Conservation (phyloP, 2,329 filamentous ascomycete genomes). For the Mycosphaerelloides madeirae region DNA sequence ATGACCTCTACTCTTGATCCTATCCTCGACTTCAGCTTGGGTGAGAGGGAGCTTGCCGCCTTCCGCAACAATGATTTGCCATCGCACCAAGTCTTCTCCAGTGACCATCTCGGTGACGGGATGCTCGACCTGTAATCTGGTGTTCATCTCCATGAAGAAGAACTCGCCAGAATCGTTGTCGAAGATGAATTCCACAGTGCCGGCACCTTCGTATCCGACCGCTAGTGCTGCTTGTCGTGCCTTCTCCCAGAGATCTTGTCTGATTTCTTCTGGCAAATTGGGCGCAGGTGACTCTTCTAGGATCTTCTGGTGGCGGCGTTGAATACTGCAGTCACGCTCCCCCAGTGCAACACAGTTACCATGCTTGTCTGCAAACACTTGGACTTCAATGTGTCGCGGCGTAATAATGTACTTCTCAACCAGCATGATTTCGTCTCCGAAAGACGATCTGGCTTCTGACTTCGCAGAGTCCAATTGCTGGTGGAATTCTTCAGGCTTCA, state of each 20-base stretch:
- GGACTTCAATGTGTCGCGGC: conserved; percentile 62
- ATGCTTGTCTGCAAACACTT: conserved; percentile 62
- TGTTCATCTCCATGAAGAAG: conserved; percentile 71
- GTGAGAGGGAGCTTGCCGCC: conserved; percentile 62
- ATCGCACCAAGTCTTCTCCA: conserved; percentile 77
- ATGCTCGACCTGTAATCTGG: conserved; percentile 91
- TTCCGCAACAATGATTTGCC: conserved; percentile 86
- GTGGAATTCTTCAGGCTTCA: conserved; percentile 53
- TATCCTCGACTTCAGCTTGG: conserved; percentile 60
- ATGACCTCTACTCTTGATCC: conserved; percentile 71
- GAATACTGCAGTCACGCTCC: conserved; percentile 63
- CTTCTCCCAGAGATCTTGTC: conserved; percentile 62
- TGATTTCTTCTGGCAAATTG: conserved; percentile 54
- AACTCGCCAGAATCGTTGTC: conserved; percentile 62
- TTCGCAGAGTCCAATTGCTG: conserved; percentile 60
- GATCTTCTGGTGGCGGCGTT: conserved; percentile 62
- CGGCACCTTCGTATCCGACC: conserved; percentile 61
- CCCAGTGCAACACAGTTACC: conserved; percentile 61
- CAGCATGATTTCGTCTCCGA: conserved; percentile 62
- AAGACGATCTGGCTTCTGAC: conserved; percentile 59
- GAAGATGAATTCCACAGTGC: conserved; percentile 66
- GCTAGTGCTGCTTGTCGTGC: conserved; percentile 59
- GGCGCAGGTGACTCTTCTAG: conserved; percentile 63
- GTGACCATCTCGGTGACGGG: conserved; percentile 83
- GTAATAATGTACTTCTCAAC: conserved; percentile 66